phyloP scores from a whole-genome alignment of 768 basidiomycete species.

The Ramaria sp. region DNA sequence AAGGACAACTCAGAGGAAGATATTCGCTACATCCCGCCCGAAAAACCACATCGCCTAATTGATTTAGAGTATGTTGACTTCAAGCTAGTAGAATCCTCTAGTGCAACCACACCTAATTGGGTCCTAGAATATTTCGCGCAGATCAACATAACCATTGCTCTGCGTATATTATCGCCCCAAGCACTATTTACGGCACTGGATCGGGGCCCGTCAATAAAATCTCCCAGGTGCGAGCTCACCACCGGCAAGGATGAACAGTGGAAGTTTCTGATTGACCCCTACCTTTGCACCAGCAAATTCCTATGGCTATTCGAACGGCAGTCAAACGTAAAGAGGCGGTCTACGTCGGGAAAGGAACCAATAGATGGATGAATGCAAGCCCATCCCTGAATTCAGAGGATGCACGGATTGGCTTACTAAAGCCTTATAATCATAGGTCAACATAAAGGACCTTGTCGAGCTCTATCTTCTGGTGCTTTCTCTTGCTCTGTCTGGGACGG shows the following conservation, averaged over 20 bases:
- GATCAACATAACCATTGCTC: conserved; percentile 9
- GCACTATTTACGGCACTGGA: conserved; percentile 18
- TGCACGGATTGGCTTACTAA: neutral
- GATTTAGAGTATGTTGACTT: conserved; percentile 15
- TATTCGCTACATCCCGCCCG: conserved; percentile 13
- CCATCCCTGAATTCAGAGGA: neutral
- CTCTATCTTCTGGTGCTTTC: conserved; percentile 17
- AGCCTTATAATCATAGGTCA: conserved; percentile 10
- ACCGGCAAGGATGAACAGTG: no score
- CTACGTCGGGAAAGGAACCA: conserved; percentile 16
- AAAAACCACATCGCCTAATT: conserved; percentile 16
- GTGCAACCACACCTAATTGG: neutral
- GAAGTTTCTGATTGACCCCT: no score
- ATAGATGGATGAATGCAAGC: conserved; percentile 15
- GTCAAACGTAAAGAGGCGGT: conserved; percentile 13
- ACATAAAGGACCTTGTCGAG: conserved; percentile 17
- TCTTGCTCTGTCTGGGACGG: conserved; percentile 13
- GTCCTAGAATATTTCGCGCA: conserved; percentile 14
- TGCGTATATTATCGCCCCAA: conserved; percentile 19
- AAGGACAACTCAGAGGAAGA: conserved; percentile 18
- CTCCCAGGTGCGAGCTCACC: conserved; percentile 7
- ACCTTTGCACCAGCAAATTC: conserved; percentile 11
- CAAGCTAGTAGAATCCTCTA: neutral
- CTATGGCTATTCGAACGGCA: conserved; percentile 10
- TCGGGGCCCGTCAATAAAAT: conserved; percentile 15